Evolutionary conservation across 345 rosid species (phyloP), one percentile per base, ranked within the genome.

Genomic region (Cochlearia excelsa): DNA sequence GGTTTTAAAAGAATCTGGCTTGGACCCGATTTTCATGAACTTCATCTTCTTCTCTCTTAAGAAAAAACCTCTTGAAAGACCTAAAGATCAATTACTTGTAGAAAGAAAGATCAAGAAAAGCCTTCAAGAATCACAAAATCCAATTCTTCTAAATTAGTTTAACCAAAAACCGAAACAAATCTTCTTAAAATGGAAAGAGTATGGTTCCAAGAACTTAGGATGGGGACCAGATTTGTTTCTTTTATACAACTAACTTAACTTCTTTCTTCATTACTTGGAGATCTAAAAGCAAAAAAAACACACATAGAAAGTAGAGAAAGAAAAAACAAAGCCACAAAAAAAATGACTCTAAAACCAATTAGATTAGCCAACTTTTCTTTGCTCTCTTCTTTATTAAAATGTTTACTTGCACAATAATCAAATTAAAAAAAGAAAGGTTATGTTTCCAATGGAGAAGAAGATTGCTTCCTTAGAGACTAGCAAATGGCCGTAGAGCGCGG

Each of bases 21-120:
- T 90, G 0, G 97, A 90, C 63, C 97, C 95, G 52, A 90, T 83
- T 68, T 90, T 90, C 97, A 90, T 90, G 46, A 90, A 90, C 95
- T 86, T 90, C 97, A 90, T 90, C 65, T 78, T 81, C 59, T 43
- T 33, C 23, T 35, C 23, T n/a, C 35, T 46, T 16, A 16, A 59
- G 42, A 42, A 29, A 9, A 48, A 16, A 3, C 7, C 43, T 47
- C 59, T 63, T 51, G 6, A 50, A 70, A 39, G 63, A 57, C 49
- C 44, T 45, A 61, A 16, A 49, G 47, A 57, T n/a, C 52, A 62
- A 31, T 30, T 3, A 26, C 51, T 63, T 3, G 6, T 7, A 50
- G 41, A 50, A 6, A 33, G 5, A 46, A 58, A 51, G 46, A 57
- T 9, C 48, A 33, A 45, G 10, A 35, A 39, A 38, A 16, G 33